Evolutionary conservation across 1,284 basidiomycete genomes (phyloP), one percentile per base, ranked within the genome.

Genomic region (Sphaerobolus stellatus): DNA sequence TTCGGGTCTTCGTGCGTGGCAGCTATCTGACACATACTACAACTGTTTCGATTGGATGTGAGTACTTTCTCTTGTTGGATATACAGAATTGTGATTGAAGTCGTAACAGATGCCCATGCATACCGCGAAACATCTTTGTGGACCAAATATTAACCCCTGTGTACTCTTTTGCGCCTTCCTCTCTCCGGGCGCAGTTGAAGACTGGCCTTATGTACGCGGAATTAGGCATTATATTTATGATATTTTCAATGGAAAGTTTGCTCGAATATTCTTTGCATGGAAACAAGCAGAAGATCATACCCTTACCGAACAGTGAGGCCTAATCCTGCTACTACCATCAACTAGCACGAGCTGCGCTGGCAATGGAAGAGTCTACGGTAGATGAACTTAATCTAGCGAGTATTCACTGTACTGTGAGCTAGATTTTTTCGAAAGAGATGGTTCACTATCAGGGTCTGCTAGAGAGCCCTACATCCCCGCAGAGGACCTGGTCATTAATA

Each of bases 191-290:
- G 25, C 13, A 45, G 9, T 20, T 28, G 36, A 24, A 25, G 16
- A 11, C 41, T n/a, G n/a, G n/a, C 5, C 41, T 31, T 34, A 7
- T 29, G 52, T 76, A 79, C 40, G 75, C 88, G n/a, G n/a, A n/a
- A n/a, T n/a, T n/a, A 3, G 79, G 83, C 2, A 66, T 87, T 13
- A 68, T 88, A 24, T 84, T 86, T 61, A 74, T 83, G 50, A 68
- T 88, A 16, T 80, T 89, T 52, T 82, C 84, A 2, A 69, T 85
- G 4, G 84, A 80, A 5, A 72, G 78, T 0, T 72, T 84, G 4
- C 83, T 87, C 38, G 84, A 88, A n/a, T n/a, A n/a, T n/a, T n/a
- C n/a, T 68, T 75, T 84, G 41, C 41, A n/a, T n/a, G 20, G 13
- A 43, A 31, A 45, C 30, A 24, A 22, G 22, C 45, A 20, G 6